phyloP scores from a whole-genome alignment of 148 eudicot genomes.

The Vaccinium macrocarpon region DNA sequence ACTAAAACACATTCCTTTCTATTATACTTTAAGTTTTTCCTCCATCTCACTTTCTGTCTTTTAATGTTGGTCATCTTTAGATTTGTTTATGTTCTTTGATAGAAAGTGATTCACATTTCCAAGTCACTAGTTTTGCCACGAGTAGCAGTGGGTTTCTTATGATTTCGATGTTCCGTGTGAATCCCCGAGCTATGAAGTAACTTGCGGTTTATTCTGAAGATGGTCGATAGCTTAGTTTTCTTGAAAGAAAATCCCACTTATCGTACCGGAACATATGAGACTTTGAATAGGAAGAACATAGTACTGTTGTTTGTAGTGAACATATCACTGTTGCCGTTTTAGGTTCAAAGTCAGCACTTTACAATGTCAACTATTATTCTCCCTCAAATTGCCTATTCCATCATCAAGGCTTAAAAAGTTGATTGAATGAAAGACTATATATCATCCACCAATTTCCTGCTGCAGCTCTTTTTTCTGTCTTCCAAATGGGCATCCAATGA shows the following conservation, averaged over 20 bases:
- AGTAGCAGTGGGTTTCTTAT: background rate
- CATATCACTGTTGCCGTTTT: slow-evolving; percentile 1
- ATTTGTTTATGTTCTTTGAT: background rate
- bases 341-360: slow-evolving; percentile 9
- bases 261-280: background rate
- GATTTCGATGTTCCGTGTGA: background rate
- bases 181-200: background rate
- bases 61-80: background rate
- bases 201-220: background rate
- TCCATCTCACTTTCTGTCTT: background rate
- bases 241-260: background rate
- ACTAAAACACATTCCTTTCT: background rate
- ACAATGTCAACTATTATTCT: slow-evolving; percentile 1
- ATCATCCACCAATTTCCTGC: slow-evolving; percentile 9
- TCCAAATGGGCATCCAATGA: slow-evolving; percentile 16
- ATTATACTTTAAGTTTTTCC: background rate
- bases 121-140: background rate
- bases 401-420: background rate
- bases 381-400: background rate
- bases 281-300: background rate
- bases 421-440: slow-evolving; percentile 1
- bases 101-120: background rate
- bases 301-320: background rate
- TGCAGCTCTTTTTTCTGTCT: background rate
- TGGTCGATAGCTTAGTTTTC: background rate